Conservation (phyloP, 352 stramenopile species). For the Globisporangium iwayamae region DNA sequence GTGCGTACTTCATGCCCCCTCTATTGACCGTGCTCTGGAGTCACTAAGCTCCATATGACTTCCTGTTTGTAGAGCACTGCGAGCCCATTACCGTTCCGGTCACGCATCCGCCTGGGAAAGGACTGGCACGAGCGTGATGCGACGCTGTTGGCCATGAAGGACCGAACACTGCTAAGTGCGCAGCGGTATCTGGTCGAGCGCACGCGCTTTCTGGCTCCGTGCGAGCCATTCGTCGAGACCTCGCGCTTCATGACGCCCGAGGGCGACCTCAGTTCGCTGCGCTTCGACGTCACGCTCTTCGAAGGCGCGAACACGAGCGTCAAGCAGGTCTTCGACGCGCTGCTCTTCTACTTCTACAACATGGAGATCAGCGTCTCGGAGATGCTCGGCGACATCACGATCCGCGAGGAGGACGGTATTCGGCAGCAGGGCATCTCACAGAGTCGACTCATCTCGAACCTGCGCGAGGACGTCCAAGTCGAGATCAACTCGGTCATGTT, state of each 20-base stretch:
- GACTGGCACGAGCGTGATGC: conserved; percentile 1
- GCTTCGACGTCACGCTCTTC: conserved; percentile 42
- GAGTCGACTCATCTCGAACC: conserved; percentile 24
- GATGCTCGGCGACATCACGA: conserved; percentile 6
- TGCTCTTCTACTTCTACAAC: conserved; percentile 39
- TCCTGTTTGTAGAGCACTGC: too few species aligned
- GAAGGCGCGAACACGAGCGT: conserved; percentile 30
- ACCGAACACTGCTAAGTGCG: not conserved
- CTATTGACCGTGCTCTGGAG: too few species aligned
- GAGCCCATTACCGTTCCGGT: not conserved
- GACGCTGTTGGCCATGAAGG: not conserved
- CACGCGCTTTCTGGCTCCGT: not conserved
- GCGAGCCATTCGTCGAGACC: not conserved
- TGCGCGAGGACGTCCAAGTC: conserved; percentile 10
- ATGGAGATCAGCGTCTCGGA: conserved; percentile 60
- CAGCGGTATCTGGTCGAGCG: conserved; percentile 4
- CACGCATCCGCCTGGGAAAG: not conserved
- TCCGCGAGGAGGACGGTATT: conserved; percentile 9
- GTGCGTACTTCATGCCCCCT: not conserved
- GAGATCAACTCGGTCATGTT: conserved; percentile 10
- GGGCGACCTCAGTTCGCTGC: conserved; percentile 30
- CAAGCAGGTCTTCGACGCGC: conserved; percentile 32
- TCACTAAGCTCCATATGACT: not conserved
- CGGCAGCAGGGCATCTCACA: conserved; percentile 15
- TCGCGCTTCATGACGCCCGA: conserved; percentile 1